A percentile compares a stretch with the other conserved stretches of the same genome.
Evolutionary conservation across 345 rosid species (phyloP).

Genomic region (Populus euphratica): DNA sequence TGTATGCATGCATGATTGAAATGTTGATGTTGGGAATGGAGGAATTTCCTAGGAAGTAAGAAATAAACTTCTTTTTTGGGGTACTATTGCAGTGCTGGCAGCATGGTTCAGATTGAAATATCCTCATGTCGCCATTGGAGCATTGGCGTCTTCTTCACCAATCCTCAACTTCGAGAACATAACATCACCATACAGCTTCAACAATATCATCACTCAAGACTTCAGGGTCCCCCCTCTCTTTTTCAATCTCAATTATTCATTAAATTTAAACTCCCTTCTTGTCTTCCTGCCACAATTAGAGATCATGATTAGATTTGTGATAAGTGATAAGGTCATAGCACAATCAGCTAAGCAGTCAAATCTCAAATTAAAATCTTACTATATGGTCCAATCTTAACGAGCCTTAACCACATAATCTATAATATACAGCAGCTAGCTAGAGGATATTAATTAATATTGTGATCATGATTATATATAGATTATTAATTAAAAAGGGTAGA

Average conservation of each 20-base stretch:
- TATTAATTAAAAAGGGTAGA: background rate
- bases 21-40: background rate
- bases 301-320: background rate
- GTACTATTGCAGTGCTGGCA: constrained; percentile 40
- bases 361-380: background rate
- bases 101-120: constrained; percentile 57
- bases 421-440: background rate
- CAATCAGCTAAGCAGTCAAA: background rate
- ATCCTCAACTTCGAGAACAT: constrained; percentile 41
- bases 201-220: constrained; percentile 41
- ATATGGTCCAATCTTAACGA: background rate
- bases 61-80: background rate
- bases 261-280: background rate
- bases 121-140: constrained; percentile 50
- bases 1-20: too few relatives aligned
- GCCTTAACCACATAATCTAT: background rate
- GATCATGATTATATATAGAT: background rate
- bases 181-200: constrained; percentile 52
- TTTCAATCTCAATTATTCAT: background rate
- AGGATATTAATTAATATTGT: too few relatives aligned
- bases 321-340: background rate
- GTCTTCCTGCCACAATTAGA: background rate
- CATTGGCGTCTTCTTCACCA: constrained; percentile 59
- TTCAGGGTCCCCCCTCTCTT: constrained; percentile 34
- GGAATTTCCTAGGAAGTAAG: background rate